Percentiles rank a stretch among this genome's conserved stretches.
phyloP scores from a whole-genome alignment of 345 rosid genomes.

The Citrus unshiu region DNA sequence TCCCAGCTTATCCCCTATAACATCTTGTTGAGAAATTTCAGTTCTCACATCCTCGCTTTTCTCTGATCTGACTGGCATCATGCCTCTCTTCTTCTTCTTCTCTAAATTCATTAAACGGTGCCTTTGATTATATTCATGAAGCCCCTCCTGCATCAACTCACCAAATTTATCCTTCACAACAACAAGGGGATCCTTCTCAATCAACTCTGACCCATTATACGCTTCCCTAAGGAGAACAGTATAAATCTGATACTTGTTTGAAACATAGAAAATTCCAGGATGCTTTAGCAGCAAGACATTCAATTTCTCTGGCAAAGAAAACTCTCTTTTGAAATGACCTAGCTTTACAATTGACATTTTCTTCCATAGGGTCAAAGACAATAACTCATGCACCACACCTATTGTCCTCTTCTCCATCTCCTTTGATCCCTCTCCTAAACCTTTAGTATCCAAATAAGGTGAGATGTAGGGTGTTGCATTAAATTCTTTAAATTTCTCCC shows the following conservation, averaged over 20 bases:
- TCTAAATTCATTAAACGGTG: conserved; percentile 51
- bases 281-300: conserved; percentile 74
- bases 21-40: conserved; percentile 45
- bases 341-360: conserved; percentile 75
- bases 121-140: conserved; percentile 67
- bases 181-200: conserved; percentile 75
- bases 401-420: conserved; percentile 79
- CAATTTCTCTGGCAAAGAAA: conserved; percentile 65
- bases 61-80: conserved; percentile 27
- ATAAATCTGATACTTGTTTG: conserved; percentile 78
- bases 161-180: conserved; percentile 82
- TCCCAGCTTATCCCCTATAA: conserved; percentile 36
- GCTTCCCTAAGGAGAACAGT: conserved; percentile 89
- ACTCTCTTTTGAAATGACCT: conserved; percentile 82
- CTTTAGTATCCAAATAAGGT: conserved; percentile 47
- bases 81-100: conserved; percentile 59
- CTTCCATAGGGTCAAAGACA: conserved; percentile 81
- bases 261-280: conserved; percentile 77
- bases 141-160: conserved; percentile 88
- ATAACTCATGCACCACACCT: conserved; percentile 73
- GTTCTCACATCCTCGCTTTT: conserved; percentile 29
- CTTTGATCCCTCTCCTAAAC: conserved; percentile 49
- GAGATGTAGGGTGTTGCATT: conserved; percentile 73
- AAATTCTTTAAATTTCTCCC: conserved; percentile 72
- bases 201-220: conserved; percentile 65